Evolutionary conservation across 495 filamentous ascomycete genomes (phyloP).

Genomic region (Talaromyces stipitatus): DNA sequence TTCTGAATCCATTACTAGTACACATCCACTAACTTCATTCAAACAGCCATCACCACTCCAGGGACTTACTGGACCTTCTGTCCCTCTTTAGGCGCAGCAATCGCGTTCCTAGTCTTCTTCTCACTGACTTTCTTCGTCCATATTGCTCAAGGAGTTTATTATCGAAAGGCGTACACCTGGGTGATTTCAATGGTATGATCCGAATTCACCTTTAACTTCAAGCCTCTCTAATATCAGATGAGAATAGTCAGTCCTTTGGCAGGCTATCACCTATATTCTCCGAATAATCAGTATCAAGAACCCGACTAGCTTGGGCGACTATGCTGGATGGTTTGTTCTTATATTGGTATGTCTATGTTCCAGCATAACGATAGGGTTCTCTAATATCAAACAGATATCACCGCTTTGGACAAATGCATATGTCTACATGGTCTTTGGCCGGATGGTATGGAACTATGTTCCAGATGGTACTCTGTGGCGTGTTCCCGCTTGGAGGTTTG

Average conservation of each 20-base stretch:
- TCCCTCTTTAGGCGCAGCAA: slow-evolving; percentile 15
- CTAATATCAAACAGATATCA: not conserved
- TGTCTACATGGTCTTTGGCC: slow-evolving; percentile 59
- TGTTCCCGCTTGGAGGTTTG: slow-evolving; percentile 43
- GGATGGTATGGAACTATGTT: slow-evolving; percentile 53
- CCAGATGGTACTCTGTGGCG: slow-evolving; percentile 34
- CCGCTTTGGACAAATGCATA: slow-evolving; percentile 53
- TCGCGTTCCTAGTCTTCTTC: slow-evolving; percentile 31
- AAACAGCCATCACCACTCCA: not conserved
- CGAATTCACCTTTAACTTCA: not conserved
- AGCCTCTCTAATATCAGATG: not conserved
- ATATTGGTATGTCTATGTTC: slow-evolving; percentile 11
- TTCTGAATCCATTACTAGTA: not conserved
- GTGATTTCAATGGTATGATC: slow-evolving; percentile 34
- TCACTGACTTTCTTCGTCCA: slow-evolving; percentile 27
- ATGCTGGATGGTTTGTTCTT: slow-evolving; percentile 22
- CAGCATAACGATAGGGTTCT: no score
- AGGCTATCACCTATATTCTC: slow-evolving; percentile 32
- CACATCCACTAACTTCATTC: not conserved
- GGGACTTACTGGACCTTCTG: slow-evolving; percentile 10
- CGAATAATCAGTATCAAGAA: slow-evolving; percentile 18
- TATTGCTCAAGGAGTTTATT: slow-evolving; percentile 29
- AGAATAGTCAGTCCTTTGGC: slow-evolving; percentile 17
- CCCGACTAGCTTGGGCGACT: slow-evolving; percentile 11
- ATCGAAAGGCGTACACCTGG: slow-evolving; percentile 41